Conservation (phyloP, 1,284 basidiomycete genomes). For the Dichomitus squalens region DNA sequence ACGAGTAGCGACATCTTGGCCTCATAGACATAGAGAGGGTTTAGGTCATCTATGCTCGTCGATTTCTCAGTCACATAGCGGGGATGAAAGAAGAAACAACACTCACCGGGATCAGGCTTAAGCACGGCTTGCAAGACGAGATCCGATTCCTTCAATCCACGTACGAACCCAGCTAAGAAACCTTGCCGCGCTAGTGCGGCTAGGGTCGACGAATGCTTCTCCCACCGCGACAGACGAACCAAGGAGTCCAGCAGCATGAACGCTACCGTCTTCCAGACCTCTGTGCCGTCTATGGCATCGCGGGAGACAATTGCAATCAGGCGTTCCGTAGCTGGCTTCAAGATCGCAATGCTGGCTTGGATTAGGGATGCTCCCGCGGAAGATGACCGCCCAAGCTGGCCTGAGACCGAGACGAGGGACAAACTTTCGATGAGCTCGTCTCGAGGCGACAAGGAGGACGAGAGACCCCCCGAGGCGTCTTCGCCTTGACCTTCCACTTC, state of each 20-base stretch:
- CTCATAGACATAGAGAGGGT: slow-evolving; percentile 94
- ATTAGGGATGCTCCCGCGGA: slow-evolving; percentile 51
- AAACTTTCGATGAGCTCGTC: slow-evolving; percentile 45
- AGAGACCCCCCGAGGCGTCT: slow-evolving; percentile 13
- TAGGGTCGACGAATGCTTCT: slow-evolving; percentile 63
- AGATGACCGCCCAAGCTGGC: slow-evolving; percentile 26
- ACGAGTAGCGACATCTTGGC: slow-evolving; percentile 90
- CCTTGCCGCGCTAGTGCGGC: slow-evolving; percentile 74
- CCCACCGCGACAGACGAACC: slow-evolving; percentile 63
- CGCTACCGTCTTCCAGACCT: slow-evolving; percentile 95
- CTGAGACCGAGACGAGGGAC: slow-evolving; percentile 29
- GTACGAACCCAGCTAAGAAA: slow-evolving; percentile 83
- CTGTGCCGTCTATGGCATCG: slow-evolving; percentile 92
- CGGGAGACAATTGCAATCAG: slow-evolving; percentile 80
- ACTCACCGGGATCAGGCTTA: slow-evolving; percentile 83
- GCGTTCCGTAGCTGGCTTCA: slow-evolving; percentile 72
- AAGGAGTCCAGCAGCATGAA: slow-evolving; percentile 87
- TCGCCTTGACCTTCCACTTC: slow-evolving; percentile 21
- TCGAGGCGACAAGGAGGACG: slow-evolving; percentile 40
- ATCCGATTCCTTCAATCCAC: slow-evolving; percentile 85
- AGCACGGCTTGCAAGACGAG: slow-evolving; percentile 78
- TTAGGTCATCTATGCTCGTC: slow-evolving; percentile 71
- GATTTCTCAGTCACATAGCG: neutral
- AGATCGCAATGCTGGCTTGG: slow-evolving; percentile 58
- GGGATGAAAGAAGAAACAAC: neutral